Evolutionary conservation across 106 monocot genomes (phyloP).

Genomic region (Dendrobium huoshanense): DNA sequence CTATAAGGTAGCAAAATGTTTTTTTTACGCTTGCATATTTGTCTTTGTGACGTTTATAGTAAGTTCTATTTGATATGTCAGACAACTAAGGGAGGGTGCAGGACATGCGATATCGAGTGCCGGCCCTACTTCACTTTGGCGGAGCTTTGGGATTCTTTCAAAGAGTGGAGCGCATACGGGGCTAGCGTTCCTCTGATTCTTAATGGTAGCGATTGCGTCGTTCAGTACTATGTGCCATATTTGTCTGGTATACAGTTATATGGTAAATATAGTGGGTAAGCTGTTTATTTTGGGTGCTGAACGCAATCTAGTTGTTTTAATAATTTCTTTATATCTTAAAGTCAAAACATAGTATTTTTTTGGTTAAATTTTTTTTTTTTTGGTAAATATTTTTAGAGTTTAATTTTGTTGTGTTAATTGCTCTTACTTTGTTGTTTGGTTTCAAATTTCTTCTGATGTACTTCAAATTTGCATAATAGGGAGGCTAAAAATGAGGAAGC

Average conservation of each 20-base stretch:
- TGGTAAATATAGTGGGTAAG: constrained; percentile 14
- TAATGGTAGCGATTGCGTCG: constrained; percentile 38
- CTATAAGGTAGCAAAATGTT: constrained; percentile 33
- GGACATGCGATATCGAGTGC: constrained; percentile 30
- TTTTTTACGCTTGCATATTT: not conserved
- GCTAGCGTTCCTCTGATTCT: constrained; percentile 63
- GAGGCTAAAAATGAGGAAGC: not conserved
- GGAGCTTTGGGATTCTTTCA: constrained; percentile 68
- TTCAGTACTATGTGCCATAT: constrained; percentile 80
- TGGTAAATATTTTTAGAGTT: not conserved
- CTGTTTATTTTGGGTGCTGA: constrained; percentile 21
- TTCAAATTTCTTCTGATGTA: not conserved
- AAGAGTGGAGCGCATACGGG: constrained; percentile 71
- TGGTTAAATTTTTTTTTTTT: not conserved
- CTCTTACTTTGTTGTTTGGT: not conserved
- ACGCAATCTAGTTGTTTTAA: not conserved
- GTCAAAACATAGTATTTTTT: not conserved
- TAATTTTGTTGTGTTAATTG: not conserved
- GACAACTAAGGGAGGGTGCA: constrained; percentile 43
- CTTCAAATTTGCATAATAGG: not conserved
- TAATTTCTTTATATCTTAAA: not conserved
- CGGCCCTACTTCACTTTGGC: constrained; percentile 37
- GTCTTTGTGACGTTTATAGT: not conserved
- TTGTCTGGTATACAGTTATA: constrained; percentile 77
- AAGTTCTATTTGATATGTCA: constrained; percentile 3